Base-by-base conservation (phyloP, 441 rosid genomes). In the Erysimum cheiri region DNA sequence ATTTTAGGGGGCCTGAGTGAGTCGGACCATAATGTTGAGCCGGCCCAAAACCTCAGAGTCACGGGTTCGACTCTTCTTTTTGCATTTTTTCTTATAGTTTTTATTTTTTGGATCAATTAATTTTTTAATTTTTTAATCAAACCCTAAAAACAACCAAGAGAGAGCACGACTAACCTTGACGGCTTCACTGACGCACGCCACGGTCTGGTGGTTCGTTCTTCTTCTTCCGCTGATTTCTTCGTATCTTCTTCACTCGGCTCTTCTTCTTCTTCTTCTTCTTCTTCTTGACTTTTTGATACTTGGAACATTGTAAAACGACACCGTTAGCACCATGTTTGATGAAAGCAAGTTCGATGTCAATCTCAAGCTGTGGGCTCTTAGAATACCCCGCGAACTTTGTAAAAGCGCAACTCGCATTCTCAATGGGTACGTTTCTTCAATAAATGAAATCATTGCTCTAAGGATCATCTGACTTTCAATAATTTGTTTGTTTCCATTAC, bases 311-410 rank as follows among this genome's bases (percentile, higher is more conserved):
- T 32, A 3, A 40, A 61, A 28, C 26, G 57, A 14, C 6, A 26
- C 31, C 6, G 15, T 44, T 19, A 52, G 47, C 49, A 57, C 26
- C 48, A 82, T 88, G 90, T 60, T 91, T 56, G 97, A 94, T 57
- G 92, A 88, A 74, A 88, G 85, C 55, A 81, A 86, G 79, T 92
- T 92, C 62, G 90, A 88, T 60, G 91, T 88, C 60, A 64, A 80
- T 48, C 74, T 90, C 53, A 81, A 87, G 55, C 71, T 94, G 43
- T 81, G 88, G 87, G 98, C 98, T 53, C 84, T 91, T 46, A 78
- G 92, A 69, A 84, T 94, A 37, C 98, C 98, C 14, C 88, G 97
- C 28, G 88, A 92, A 59, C 82, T 82, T 33, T 94, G 96, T 82
- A 88, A 80, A 72, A 71, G 36, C 17, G 89, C 81, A 36, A 81